A percentile compares a stretch with the other conserved stretches of the same genome.
These are phyloP conservation scores for Phylloporus sp. DNA, from an alignment of 768 basidiomycete genomes.

Conservation along the genomic window DNA sequence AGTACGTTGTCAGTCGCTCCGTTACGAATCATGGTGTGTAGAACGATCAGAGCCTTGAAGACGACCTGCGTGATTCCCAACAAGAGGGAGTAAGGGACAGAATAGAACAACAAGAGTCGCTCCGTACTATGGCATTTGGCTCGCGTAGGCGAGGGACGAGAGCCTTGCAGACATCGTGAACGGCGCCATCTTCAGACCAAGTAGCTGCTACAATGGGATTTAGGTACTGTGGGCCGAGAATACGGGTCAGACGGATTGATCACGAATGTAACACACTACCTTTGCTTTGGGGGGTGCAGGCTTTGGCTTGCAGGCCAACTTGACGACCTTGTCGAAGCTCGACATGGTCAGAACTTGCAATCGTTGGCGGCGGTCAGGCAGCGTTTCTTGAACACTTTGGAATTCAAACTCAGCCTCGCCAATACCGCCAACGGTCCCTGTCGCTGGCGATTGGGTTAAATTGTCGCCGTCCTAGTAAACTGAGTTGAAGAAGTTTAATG, in stretches of 20 bases:
- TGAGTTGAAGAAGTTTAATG: not conserved
- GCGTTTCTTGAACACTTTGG: not conserved
- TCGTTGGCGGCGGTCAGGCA: not conserved
- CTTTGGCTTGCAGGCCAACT: slow-evolving; percentile 96
- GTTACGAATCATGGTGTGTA: slow-evolving; percentile 95
- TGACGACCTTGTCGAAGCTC: slow-evolving; percentile 88
- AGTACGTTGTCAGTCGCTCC: slow-evolving; percentile 95
- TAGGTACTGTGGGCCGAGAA: slow-evolving; percentile 61
- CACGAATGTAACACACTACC: slow-evolving; percentile 39
- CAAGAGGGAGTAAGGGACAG: not conserved
- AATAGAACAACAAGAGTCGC: not conserved
- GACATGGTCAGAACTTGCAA: slow-evolving; percentile 44
- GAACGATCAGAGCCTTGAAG: slow-evolving; percentile 95
- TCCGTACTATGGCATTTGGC: slow-evolving; percentile 82
- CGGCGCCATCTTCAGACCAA: slow-evolving; percentile 92
- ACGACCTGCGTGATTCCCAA: slow-evolving; percentile 57
- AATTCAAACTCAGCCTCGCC: slow-evolving; percentile 28
- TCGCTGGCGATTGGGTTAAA: not conserved
- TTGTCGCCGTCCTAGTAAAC: not conserved
- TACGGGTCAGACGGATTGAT: not conserved
- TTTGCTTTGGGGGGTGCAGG: slow-evolving; percentile 94
- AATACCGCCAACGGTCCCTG: not conserved
- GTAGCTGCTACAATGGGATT: slow-evolving; percentile 96
- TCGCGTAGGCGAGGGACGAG: slow-evolving; percentile 82
- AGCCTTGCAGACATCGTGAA: slow-evolving; percentile 90